Base-by-base conservation (phyloP, 164 flowering plant species). In the Chimonanthus salicifolius region DNA sequence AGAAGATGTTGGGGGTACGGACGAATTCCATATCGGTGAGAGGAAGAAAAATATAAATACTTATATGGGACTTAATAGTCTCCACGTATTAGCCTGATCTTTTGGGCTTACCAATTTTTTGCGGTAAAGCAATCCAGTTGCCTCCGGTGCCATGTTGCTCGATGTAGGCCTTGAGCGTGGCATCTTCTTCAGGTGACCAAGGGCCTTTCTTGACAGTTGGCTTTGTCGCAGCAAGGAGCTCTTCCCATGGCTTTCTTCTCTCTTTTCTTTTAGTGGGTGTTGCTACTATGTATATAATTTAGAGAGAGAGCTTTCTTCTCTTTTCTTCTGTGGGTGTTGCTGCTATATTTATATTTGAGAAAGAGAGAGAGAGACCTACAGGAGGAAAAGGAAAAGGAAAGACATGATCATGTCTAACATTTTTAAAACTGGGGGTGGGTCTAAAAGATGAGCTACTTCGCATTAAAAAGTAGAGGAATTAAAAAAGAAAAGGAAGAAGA, bases 151-250 rank as follows among this genome's bases (percentile, higher is more conserved):
- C 97, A 47, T 87, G 74, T 18, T 85, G 66, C 48, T 90, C 89
- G 7, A 92, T 89, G 62, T 83, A 88, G 64, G 87, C 72, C 76
- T 90, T 92, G 79, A 92, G 94, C 69, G 78, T 86, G 70, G 89
- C 85, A 79, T 92, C 97, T 85, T 92, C 97, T 75, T 92, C 95
- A 9, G 95, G 97, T 10, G 97, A 89, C 97, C 97, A 92, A n/a
- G 95, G 97, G 1, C 97, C 97, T 85, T 80, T 92, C 94, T 90
- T 92, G 45, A 92, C 97, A n/a, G 68, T 81, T 92, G 69, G 88
- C 87, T 80, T 92, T 92, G 84, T 92, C 97, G 79, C 97, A 92
- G 79, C 97, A 92, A 73, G 97, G 97, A 77, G 97, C 97, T 82
- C 97, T 90, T 43, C 97, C 97, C 97, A 92, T 92, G 72, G n/a